Percentiles rank a stretch among this genome's conserved stretches.
Conservation (phyloP, 2,329 filamentous ascomycete species). For the Ophiosphaerella korrae region DNA sequence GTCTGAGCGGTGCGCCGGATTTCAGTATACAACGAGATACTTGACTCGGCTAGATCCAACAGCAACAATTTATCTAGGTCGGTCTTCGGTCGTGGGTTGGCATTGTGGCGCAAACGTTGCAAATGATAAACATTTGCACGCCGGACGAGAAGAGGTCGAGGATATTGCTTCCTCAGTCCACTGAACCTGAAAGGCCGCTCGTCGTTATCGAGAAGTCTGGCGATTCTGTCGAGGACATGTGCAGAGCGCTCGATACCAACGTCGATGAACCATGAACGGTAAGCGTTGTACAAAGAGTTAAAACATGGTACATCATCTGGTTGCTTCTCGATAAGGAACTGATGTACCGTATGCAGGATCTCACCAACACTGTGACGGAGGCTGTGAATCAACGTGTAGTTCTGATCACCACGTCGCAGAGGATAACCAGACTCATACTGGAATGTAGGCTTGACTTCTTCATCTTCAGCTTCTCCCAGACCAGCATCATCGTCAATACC, state of each 20-base stretch:
- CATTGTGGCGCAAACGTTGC: conserved; percentile 91
- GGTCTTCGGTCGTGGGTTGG: conserved; percentile 83
- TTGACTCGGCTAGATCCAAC: conserved; percentile 86
- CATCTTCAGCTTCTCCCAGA: conserved; percentile 73
- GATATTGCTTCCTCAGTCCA: conserved; percentile 89
- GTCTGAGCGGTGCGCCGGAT: conserved; percentile 93
- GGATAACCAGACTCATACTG: conserved; percentile 87
- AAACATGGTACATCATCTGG: conserved; percentile 97
- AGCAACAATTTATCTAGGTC: conserved; percentile 86
- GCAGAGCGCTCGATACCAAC: conserved; percentile 95
- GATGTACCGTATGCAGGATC: conserved; percentile 81
- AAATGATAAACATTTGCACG: conserved; percentile 94
- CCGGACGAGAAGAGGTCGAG: conserved; percentile 87
- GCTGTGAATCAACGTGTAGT: conserved; percentile 77
- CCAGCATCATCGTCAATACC: conserved; percentile 56
- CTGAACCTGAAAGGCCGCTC: conserved; percentile 93
- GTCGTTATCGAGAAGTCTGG: conserved; percentile 82
- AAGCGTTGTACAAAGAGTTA: conserved; percentile 88
- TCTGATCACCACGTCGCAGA: conserved; percentile 63
- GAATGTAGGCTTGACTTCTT: conserved; percentile 84
- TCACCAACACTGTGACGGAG: conserved; percentile 80
- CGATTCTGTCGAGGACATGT: conserved; percentile 86
- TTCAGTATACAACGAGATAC: conserved; percentile 90
- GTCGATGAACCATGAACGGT: conserved; percentile 95
- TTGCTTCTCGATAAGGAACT: conserved; percentile 80